These are phyloP conservation scores for Ceratocystis harringtonii DNA, from an alignment of 2,329 filamentous ascomycete genomes.

Conservation along the genomic window DNA sequence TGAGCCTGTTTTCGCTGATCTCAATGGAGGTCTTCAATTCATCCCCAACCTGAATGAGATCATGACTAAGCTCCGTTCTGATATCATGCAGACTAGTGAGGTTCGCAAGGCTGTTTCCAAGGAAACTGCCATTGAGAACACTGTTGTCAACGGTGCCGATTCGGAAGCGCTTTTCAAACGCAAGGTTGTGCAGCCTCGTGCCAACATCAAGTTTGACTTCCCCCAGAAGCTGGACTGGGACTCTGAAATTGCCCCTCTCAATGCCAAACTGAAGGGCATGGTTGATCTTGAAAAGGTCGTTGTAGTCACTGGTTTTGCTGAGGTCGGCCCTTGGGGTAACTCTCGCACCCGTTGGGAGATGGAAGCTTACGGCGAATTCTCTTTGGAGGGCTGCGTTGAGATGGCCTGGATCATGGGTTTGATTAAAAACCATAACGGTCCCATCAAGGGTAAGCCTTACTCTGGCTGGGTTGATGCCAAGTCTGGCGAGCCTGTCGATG, in stretches of 20 bases:
- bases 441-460: constrained; percentile 90
- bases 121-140: constrained; percentile 92
- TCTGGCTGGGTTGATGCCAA: constrained; percentile 94
- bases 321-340: constrained; percentile 97
- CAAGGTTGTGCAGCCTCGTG: constrained; percentile 80
- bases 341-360: constrained; percentile 98
- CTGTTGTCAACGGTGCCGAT: constrained; percentile 86
- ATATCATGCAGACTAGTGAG: constrained; percentile 89
- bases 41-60: constrained; percentile 87
- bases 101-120: constrained; percentile 86
- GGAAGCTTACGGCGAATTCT: constrained; percentile 94
- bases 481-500: constrained; percentile 85
- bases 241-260: constrained; percentile 73
- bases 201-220: constrained; percentile 97
- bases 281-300: constrained; percentile 97
- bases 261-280: constrained; percentile 85
- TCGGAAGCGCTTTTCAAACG: constrained; percentile 91
- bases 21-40: constrained; percentile 96
- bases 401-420: constrained; percentile 99
- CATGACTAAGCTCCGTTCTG: constrained; percentile 85
- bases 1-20: constrained; percentile 89
- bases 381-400: constrained; percentile 91
- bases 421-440: constrained; percentile 96
- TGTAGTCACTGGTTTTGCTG: constrained; percentile 90
- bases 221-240: constrained; percentile 85